Percentiles rank a stretch among this genome's conserved stretches.
phyloP scores from a whole-genome alignment of 106 monocot species.

The Dendrobium officinale region DNA sequence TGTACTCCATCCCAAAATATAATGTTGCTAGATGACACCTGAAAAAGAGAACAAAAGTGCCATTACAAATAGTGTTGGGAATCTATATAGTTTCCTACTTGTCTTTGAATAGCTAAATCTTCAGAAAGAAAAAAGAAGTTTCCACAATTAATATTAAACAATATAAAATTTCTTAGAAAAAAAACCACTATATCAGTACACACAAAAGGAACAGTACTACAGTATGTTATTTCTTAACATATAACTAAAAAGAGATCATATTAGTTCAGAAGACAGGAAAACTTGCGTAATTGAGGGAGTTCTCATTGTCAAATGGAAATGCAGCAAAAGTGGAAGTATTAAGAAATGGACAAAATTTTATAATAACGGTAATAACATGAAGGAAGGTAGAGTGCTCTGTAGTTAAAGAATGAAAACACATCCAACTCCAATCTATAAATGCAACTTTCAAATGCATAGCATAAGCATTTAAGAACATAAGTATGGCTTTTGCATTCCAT shows the following conservation, averaged over 20 bases:
- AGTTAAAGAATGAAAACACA: neutral
- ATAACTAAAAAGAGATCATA: neutral
- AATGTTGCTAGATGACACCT: conserved; percentile 89
- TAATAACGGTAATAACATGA: neutral
- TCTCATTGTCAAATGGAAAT: neutral
- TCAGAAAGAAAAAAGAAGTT: neutral
- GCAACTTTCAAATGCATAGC: neutral
- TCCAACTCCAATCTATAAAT: neutral
- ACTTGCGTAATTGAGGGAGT: neutral
- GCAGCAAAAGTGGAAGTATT: neutral
- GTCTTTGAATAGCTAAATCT: neutral
- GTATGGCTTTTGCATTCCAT: neutral
- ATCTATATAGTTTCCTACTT: neutral
- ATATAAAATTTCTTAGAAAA: neutral
- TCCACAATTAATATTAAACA: neutral
- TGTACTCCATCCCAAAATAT: conserved; percentile 95
- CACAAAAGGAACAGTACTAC: neutral
- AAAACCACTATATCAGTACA: neutral
- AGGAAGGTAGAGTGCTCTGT: neutral
- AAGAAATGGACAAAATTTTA: neutral
- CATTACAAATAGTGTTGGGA: neutral
- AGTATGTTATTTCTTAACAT: neutral
- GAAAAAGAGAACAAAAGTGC: conserved; percentile 5
- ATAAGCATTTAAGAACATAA: neutral
- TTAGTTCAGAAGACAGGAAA: neutral